These are phyloP conservation scores for Podaxis rugospora DNA, from an alignment of 768 basidiomycete species.

Conservation along the genomic window DNA sequence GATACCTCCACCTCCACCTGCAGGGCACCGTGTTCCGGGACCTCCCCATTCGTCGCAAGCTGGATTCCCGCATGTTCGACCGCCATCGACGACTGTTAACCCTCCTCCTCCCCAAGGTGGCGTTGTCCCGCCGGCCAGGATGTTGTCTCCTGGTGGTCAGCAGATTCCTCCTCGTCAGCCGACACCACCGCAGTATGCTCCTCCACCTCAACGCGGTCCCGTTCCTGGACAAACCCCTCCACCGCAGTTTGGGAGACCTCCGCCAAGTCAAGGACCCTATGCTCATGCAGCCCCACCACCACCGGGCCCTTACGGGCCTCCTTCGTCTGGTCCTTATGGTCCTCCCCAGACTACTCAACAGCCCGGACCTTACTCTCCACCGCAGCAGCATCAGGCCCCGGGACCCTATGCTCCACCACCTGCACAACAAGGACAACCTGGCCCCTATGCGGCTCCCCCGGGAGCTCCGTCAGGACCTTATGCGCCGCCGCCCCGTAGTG, in stretches of 20 bases:
- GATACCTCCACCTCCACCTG: constrained; percentile 32
- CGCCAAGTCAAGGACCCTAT: constrained; percentile 28
- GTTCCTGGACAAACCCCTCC: constrained; percentile 40
- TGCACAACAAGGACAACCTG: constrained; percentile 17
- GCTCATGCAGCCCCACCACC: constrained; percentile 39
- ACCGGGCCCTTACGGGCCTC: constrained; percentile 21
- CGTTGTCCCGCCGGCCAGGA: constrained; percentile 29
- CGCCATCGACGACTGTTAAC: constrained; percentile 18
- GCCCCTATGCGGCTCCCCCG: constrained; percentile 14
- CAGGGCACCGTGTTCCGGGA: constrained; percentile 27
- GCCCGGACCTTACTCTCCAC: constrained; percentile 13
- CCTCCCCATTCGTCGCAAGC: constrained; percentile 19
- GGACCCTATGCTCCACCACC: constrained; percentile 26
- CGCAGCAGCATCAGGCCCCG: constrained; percentile 23
- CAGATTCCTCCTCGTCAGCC: constrained; percentile 31
- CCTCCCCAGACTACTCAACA: constrained; percentile 20
- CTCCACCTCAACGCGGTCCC: constrained; percentile 38
- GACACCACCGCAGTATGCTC: constrained; percentile 46
- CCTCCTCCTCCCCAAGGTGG: constrained; percentile 6
- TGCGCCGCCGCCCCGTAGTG: constrained; percentile 35
- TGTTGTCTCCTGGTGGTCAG: constrained; percentile 33
- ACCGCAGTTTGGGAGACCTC: constrained; percentile 16
- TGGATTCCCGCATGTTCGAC: constrained; percentile 23
- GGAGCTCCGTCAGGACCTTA: constrained; percentile 32
- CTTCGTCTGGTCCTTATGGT: constrained; percentile 19